Evolutionary conservation across 73 alveolate genomes (phyloP), one percentile per base, ranked within the genome.

Genomic region (Paramecium biaurelia): DNA sequence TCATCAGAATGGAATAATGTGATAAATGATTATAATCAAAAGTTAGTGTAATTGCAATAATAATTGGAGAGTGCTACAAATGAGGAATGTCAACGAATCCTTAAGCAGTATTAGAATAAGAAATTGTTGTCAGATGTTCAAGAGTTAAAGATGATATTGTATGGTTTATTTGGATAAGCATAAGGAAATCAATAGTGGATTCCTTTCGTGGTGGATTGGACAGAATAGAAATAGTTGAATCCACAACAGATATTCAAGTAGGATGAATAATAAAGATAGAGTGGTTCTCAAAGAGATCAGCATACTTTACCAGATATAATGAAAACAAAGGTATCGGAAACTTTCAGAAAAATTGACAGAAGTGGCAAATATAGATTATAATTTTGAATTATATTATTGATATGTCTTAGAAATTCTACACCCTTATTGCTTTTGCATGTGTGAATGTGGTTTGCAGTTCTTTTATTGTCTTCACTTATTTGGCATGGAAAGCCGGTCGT

Each of bases 401-500:
- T 15, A 63, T 63, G 84, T 63, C 84, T 63, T 32, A 63, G 45
- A 26, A 63, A 63, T 63, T 63, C 21, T 63, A 63, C 84, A 63
- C 84, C 12, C 47, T 63, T 26, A 63, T 63, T 26, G 84, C 84
- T 2, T 63, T 63, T 63, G 84, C 84, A 12, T 63, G 84, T 63
- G 84, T 63, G 21, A 63, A 63, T 24, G 26, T 63, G 5, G 84
- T 74, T 28, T 34, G 63, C 56, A 74, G 87, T 74, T 79, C 90
- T 12, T 79, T 79, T 35, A 47, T 79, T 14, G 28, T 79, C n/a
- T 79, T 79, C 30, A 79, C 74, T 9, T 43, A 45, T 47, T 79
- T 79, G 26, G 90, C 90, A 43, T 79, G 90, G 90, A 79, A 79
- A 23, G 47, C 42, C 1, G 90, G 90, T 21, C 70, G 90, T 2